Evolutionary conservation across 768 basidiomycete genomes (phyloP).

Genomic region (Termitomyces eurrhizus): DNA sequence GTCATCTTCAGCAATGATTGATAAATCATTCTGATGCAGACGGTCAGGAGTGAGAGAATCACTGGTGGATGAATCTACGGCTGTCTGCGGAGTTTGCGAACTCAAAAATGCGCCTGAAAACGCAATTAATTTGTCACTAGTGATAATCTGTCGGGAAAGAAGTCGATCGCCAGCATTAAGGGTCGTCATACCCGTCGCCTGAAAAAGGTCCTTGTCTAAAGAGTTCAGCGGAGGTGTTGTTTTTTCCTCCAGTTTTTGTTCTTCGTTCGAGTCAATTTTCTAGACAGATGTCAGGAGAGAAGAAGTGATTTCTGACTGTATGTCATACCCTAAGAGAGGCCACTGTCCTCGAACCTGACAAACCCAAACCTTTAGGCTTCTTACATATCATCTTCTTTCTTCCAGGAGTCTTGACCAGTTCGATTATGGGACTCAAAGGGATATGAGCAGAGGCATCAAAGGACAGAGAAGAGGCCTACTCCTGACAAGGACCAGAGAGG

Average conservation of each 20-base stretch:
- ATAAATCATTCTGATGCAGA: conserved; percentile 45
- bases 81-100: neutral
- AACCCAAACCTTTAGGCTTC: conserved; percentile 38
- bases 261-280: conserved; percentile 21
- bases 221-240: conserved; percentile 35
- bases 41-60: conserved; percentile 9
- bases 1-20: conserved; percentile 71
- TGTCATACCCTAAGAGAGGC: conserved; percentile 42
- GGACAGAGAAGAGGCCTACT: conserved; percentile 36
- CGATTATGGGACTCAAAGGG: conserved; percentile 58
- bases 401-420: conserved; percentile 81
- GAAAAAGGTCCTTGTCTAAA: conserved; percentile 43
- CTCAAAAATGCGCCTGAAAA: neutral
- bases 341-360: conserved; percentile 42
- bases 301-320: neutral
- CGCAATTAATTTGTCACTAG: neutral
- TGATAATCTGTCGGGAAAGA: neutral
- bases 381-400: conserved; percentile 57
- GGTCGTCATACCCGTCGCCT: conserved; percentile 22
- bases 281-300: conserved; percentile 16
- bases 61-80: neutral
- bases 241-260: conserved; percentile 32
- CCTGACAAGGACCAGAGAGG: conserved; percentile 59
- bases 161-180: neutral
- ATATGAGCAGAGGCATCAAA: neutral